These are phyloP conservation scores for Brassica carinata DNA, from an alignment of 345 rosid species.

Conservation along the genomic window DNA sequence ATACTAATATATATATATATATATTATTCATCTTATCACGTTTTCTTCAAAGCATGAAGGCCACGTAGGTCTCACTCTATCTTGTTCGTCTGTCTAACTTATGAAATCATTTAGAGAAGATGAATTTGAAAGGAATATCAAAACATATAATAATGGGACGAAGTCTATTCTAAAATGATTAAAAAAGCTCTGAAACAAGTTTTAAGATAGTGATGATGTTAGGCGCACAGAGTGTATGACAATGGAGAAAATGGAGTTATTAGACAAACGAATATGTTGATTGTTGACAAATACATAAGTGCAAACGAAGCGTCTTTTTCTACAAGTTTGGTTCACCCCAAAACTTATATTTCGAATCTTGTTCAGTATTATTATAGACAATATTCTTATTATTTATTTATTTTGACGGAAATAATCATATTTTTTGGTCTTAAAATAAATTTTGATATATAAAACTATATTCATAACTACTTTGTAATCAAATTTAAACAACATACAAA, in stretches of 20 bases:
- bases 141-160: slow-evolving; percentile 34
- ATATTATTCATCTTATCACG: slow-evolving; percentile 16
- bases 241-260: slow-evolving; percentile 25
- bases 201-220: slow-evolving; percentile 31
- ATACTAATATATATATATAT: neutral
- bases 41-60: slow-evolving; percentile 35
- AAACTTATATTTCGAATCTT: neutral
- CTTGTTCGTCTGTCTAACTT: slow-evolving; percentile 30
- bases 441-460: neutral
- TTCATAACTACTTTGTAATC: neutral
- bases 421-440: neutral
- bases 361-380: neutral
- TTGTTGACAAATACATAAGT: slow-evolving; percentile 12
- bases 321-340: slow-evolving; percentile 21
- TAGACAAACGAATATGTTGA: slow-evolving; percentile 39
- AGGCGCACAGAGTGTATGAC: slow-evolving; percentile 35
- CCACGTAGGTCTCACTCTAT: slow-evolving; percentile 31
- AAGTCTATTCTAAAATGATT: slow-evolving; percentile 34
- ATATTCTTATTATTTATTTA: neutral
- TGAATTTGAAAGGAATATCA: slow-evolving; percentile 8
- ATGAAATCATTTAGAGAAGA: slow-evolving; percentile 12
- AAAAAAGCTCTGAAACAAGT: slow-evolving; percentile 24
- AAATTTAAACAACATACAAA: neutral
- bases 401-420: too few species aligned
- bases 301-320: slow-evolving; percentile 29